Evolutionary conservation across 805 yeast genomes (phyloP).

Genomic region (Schizosaccharomyces cryophilus): DNA sequence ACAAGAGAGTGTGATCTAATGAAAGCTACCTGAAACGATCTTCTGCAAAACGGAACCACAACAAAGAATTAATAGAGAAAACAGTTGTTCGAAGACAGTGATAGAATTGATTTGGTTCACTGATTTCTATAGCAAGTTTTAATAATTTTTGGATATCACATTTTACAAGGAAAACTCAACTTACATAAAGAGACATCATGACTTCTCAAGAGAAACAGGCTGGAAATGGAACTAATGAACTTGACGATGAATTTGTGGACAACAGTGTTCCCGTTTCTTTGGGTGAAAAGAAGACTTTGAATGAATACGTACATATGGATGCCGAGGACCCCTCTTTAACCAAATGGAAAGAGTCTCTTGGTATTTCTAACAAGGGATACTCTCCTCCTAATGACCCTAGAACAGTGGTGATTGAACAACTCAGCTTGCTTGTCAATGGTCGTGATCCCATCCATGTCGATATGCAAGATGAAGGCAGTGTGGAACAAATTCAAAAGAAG

Average conservation of each 20-base stretch:
- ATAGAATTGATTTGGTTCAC: too few relatives aligned
- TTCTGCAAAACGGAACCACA: too few relatives aligned
- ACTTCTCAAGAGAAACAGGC: background rate
- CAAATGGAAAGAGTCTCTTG: slow-evolving; percentile 78
- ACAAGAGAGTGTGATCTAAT: too few relatives aligned
- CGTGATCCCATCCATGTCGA: background rate
- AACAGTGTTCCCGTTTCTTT: background rate
- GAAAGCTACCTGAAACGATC: too few relatives aligned
- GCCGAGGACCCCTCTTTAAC: slow-evolving; percentile 76
- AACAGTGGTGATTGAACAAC: slow-evolving; percentile 10
- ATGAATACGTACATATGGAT: slow-evolving; percentile 59
- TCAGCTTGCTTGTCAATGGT: slow-evolving; percentile 1
- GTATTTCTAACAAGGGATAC: slow-evolving; percentile 21
- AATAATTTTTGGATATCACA: too few relatives aligned
- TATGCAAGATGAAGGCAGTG: slow-evolving; percentile 1
- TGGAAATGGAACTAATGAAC: background rate
- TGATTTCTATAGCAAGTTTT: too few relatives aligned
- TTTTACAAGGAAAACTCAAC: too few relatives aligned
- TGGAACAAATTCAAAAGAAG: slow-evolving; percentile 33
- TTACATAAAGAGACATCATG: too few relatives aligned
- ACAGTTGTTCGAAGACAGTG: too few relatives aligned
- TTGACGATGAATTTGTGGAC: background rate
- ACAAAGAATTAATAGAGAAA: too few relatives aligned
- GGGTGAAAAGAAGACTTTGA: slow-evolving; percentile 49
- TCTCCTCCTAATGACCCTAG: slow-evolving; percentile 43